Conservation (phyloP, 306 rosid genomes). For the Clitoria ternatea region DNA sequence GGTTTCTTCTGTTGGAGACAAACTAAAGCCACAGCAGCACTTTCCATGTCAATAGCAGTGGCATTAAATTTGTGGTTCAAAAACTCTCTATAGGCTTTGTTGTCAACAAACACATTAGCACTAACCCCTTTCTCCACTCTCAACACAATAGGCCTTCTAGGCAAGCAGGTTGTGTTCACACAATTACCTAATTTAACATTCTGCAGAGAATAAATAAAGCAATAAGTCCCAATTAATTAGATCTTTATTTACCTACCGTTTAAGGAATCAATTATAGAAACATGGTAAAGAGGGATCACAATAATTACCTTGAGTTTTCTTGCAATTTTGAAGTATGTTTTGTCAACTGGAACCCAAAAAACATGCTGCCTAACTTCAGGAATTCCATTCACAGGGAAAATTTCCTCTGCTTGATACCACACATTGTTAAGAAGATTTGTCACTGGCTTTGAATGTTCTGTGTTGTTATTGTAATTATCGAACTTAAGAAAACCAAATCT, state of each 20-base stretch:
- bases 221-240: not conserved
- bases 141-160: conserved; percentile 44
- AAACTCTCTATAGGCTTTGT: conserved; percentile 53
- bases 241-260: not conserved
- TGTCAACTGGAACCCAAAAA: conserved; percentile 69
- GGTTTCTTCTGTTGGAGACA: conserved; percentile 49
- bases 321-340: conserved; percentile 37
- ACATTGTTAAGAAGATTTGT: conserved; percentile 51
- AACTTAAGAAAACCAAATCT: conserved; percentile 44
- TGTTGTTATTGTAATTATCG: conserved; percentile 38
- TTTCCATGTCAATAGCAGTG: conserved; percentile 69
- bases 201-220: conserved; percentile 14
- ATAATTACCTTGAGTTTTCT: conserved; percentile 43
- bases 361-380: conserved; percentile 61
- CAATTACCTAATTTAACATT: conserved; percentile 39
- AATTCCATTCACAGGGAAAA: conserved; percentile 51
- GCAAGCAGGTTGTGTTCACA: conserved; percentile 54
- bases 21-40: conserved; percentile 61
- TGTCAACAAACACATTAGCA: conserved; percentile 61
- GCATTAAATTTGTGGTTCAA: conserved; percentile 47
- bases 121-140: conserved; percentile 52
- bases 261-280: not conserved
- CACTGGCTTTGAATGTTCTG: conserved; percentile 18
- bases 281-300: not conserved
- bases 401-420: conserved; percentile 66